Evolutionary conservation across 2,329 filamentous ascomycete species (phyloP).

Genomic region (Chaetothyriales sp.): DNA sequence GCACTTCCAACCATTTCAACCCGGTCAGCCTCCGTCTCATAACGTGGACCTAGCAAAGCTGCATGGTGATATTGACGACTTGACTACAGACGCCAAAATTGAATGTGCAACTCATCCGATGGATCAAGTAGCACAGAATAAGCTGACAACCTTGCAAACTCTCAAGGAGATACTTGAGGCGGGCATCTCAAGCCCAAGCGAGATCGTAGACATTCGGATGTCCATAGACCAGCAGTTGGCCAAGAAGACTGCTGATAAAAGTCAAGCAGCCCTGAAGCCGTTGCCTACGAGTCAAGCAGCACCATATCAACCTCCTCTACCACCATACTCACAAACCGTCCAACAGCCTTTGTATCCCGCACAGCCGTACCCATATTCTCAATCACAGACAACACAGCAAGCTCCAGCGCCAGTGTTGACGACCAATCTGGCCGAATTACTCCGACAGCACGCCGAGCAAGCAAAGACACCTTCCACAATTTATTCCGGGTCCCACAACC

Average conservation of each 20-base stretch:
- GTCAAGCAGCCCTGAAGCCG: slow-evolving; percentile 23
- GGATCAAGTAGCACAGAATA: slow-evolving; percentile 14
- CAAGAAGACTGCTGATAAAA: slow-evolving; percentile 34
- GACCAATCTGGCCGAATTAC: slow-evolving; percentile 29
- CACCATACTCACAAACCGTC: slow-evolving; percentile 19
- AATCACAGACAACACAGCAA: slow-evolving; percentile 16
- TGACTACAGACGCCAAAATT: slow-evolving; percentile 17
- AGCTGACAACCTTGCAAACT: slow-evolving; percentile 15
- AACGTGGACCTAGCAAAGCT: slow-evolving; percentile 50
- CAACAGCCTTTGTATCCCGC: slow-evolving; percentile 19
- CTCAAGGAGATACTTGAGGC: slow-evolving; percentile 18
- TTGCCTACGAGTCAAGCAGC: slow-evolving; percentile 18
- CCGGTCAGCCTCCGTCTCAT: slow-evolving; percentile 1
- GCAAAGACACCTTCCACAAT: slow-evolving; percentile 20
- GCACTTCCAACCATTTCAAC: slow-evolving; percentile 3
- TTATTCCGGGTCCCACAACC: slow-evolving; percentile 5
- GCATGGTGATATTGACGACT: slow-evolving; percentile 49
- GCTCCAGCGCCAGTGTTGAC: slow-evolving; percentile 24
- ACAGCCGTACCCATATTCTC: slow-evolving; percentile 20
- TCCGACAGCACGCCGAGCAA: slow-evolving; percentile 29
- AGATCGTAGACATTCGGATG: slow-evolving; percentile 14
- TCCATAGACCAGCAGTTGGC: slow-evolving; percentile 15
- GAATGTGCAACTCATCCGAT: slow-evolving; percentile 17
- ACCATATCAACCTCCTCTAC: slow-evolving; percentile 21
- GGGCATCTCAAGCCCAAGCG: slow-evolving; percentile 11